Base-by-base conservation (phyloP, 2,329 filamentous ascomycete genomes). In the Colletotrichum kahawae region DNA sequence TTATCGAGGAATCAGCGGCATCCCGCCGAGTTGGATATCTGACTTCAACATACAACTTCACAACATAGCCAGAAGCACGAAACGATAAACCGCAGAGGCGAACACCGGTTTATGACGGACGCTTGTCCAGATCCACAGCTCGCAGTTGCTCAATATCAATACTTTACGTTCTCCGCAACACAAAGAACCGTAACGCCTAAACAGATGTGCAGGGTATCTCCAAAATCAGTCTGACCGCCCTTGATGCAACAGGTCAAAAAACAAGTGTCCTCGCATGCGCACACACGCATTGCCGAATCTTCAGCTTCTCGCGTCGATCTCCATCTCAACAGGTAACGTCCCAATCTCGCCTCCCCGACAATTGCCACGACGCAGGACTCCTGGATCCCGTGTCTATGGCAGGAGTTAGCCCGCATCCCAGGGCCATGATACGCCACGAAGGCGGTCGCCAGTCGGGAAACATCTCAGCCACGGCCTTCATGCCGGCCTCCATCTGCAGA, bases 391-490 rank as follows among this genome's bases (percentile, higher is more conserved):
- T 33, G 43, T 51, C n/a, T n/a, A 51, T 12, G n/a, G 38, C 33
- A 13, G n/a, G n/a, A 24, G 13, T 12, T 21, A 48, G 36, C 18
- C 16, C 12, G 27, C 70, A 38, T 8, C 74, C 71, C 57, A 83
- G 65, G 8, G 82, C 81, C 70, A 83, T 76, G 71, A 88, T 84
- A 31, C 79, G 80, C 84, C 86, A 88, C 4, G 74, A 76, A 3
- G 84, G 83, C 7, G 84, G 80, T 14, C 57, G 79, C 82, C 84
- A 86, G 16, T 75, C 74, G 1, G 82, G 81, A 5, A 79, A 77
- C 33, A 81, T 77, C 12, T 80, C 78, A 38, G 79, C 79, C n/a
- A 86, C 77, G 5, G 80, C 81, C 12, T 75, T 75, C 48, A 87
- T 78, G 12, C 85, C 85, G 71, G 75, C 76, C 33, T 76, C 69